Evolutionary conservation across 2,329 filamentous ascomycete species (phyloP).

Genomic region (Diaporthe longicolla): DNA sequence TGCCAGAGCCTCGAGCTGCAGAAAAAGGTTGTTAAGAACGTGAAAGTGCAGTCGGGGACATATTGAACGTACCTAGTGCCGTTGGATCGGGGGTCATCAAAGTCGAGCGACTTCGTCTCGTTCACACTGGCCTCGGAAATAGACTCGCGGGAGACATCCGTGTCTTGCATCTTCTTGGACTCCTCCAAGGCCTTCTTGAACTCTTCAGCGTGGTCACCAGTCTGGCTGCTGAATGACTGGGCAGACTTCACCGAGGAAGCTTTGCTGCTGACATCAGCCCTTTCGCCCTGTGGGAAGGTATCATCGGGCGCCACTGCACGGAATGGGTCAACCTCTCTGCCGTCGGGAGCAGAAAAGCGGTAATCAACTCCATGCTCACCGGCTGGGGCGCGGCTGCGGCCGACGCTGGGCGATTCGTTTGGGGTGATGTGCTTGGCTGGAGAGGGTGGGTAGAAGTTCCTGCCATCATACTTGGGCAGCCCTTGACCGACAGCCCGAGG

Average conservation of each 20-base stretch:
- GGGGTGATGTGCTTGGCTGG: slow-evolving; percentile 57
- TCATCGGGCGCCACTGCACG: slow-evolving; percentile 20
- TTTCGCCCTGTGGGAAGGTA: slow-evolving; percentile 9
- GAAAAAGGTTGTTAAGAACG: slow-evolving; percentile 35
- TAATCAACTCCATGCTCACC: slow-evolving; percentile 43
- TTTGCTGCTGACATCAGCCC: slow-evolving; percentile 11
- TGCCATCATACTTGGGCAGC: slow-evolving; percentile 75
- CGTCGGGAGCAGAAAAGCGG: slow-evolving; percentile 32
- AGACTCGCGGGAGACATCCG: slow-evolving; percentile 30
- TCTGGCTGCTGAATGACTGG: slow-evolving; percentile 47
- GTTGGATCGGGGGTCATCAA: slow-evolving; percentile 40
- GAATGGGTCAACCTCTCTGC: slow-evolving; percentile 37
- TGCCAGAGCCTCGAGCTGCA: slow-evolving; percentile 63
- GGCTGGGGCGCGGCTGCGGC: slow-evolving; percentile 22
- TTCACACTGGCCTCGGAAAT: slow-evolving; percentile 37
- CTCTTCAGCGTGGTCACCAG: slow-evolving; percentile 44
- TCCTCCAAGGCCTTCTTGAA: slow-evolving; percentile 40
- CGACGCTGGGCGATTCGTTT: slow-evolving; percentile 36
- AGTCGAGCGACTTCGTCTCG: slow-evolving; percentile 41
- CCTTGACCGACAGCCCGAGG: slow-evolving; percentile 65
- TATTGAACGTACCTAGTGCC: slow-evolving; percentile 38
- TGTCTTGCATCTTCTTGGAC: slow-evolving; percentile 19
- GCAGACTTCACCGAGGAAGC: slow-evolving; percentile 39
- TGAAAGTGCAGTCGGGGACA: neutral
- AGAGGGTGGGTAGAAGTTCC: slow-evolving; percentile 73